Conservation (phyloP, 176 grass and related monocot species). For the Hyparrhenia diplandra region DNA sequence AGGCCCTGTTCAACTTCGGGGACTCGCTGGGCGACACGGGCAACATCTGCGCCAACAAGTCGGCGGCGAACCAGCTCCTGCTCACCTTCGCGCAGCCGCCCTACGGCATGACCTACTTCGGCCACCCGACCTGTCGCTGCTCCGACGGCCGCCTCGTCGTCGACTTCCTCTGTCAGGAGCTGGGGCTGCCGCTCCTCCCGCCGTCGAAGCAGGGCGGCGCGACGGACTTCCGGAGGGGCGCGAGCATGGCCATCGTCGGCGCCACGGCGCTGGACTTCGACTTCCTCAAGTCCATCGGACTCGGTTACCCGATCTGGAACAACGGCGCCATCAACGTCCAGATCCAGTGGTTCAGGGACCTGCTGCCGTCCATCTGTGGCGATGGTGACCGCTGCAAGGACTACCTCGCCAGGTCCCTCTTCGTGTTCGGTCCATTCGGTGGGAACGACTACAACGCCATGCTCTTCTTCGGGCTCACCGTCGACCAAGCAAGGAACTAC, state of each 20-base stretch:
- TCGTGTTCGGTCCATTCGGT: conserved; percentile 46
- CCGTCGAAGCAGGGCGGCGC: conserved; percentile 24
- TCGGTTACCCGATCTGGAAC: conserved; percentile 43
- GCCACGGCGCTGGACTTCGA: conserved; percentile 37
- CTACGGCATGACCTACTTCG: conserved; percentile 44
- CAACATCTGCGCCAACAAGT: conserved; percentile 32
- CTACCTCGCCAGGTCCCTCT: conserved; percentile 36
- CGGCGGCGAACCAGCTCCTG: conserved; percentile 12
- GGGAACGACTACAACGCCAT: conserved; percentile 59
- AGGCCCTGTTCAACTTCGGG: conserved; percentile 48
- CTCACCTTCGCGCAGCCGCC: conserved; percentile 39
- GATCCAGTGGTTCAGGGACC: conserved; percentile 44
- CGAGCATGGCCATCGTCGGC: conserved; percentile 48
- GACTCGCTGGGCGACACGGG: conserved; percentile 49
- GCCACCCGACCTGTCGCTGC: conserved; percentile 42
- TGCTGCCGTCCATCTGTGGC: conserved; percentile 42
- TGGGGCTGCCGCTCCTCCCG: conserved; percentile 38
- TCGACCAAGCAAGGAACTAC: conserved; percentile 17
- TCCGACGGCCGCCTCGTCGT: conserved; percentile 49
- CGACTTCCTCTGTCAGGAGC: conserved; percentile 36
- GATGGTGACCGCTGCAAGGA: not conserved
- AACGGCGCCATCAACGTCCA: conserved; percentile 45
- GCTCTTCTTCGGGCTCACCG: conserved; percentile 37
- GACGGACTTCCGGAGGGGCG: conserved; percentile 36
- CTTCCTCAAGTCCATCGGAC: conserved; percentile 41